These are phyloP conservation scores for Hibiscus tridactylites DNA, from an alignment of 345 rosid species.

Conservation along the genomic window DNA sequence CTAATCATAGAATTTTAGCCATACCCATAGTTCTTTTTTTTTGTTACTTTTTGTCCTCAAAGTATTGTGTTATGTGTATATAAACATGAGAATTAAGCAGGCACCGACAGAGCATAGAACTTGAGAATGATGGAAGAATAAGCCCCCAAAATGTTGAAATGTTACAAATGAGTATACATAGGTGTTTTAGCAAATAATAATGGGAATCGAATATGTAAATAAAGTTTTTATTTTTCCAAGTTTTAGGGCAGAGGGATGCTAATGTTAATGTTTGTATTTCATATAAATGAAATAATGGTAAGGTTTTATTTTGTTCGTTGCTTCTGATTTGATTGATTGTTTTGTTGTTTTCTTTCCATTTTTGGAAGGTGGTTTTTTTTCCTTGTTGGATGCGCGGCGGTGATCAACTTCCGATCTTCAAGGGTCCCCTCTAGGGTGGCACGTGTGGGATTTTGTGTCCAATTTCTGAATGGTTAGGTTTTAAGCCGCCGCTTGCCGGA, in stretches of 20 bases:
- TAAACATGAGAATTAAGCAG: too few relatives aligned
- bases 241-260: conserved; percentile 1
- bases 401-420: not conserved
- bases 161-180: not conserved
- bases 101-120: too few relatives aligned
- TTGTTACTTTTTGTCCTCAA: not conserved
- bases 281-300: conserved; percentile 11
- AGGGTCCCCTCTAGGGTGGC: not conserved
- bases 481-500: not conserved
- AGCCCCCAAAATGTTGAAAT: conserved; percentile 2
- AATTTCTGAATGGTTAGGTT: not conserved
- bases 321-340: not conserved
- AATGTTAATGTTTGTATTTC: not conserved
- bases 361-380: not conserved
- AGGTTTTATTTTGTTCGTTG: not conserved
- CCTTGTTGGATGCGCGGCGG: not conserved
- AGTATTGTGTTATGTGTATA: not conserved
- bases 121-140: conserved; percentile 8
- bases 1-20: not conserved
- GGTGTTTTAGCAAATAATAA: not conserved
- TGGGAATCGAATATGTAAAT: conserved; percentile 16
- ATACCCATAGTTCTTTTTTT: not conserved
- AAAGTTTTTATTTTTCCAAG: not conserved
- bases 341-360: not conserved
- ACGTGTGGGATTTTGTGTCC: not conserved